These are phyloP conservation scores for Delphinella strobiligena DNA, from an alignment of 2,329 filamentous ascomycete species.

Conservation along the genomic window DNA sequence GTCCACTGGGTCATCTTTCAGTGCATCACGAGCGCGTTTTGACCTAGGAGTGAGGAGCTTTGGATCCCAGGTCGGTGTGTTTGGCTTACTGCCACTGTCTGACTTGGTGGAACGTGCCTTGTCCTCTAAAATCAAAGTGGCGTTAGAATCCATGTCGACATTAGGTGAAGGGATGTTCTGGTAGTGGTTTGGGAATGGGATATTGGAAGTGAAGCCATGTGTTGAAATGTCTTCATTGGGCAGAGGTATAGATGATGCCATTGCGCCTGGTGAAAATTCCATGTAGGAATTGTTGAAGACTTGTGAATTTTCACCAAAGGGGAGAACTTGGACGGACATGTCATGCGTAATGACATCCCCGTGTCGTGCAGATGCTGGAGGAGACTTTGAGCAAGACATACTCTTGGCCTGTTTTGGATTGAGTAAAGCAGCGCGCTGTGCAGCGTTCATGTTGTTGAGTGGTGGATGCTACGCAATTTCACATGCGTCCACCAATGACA, in stretches of 20 bases:
- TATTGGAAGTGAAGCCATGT: background rate
- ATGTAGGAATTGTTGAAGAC: too few species aligned
- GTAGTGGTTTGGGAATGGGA: background rate
- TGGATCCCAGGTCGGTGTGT: background rate
- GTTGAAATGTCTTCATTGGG: background rate
- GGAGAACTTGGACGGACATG: too few species aligned
- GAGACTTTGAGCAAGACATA: background rate
- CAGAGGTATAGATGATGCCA: too few species aligned
- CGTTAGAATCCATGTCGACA: background rate
- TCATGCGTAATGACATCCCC: too few species aligned
- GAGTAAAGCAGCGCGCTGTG: constrained; percentile 16
- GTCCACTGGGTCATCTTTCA: background rate
- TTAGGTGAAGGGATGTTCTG: background rate
- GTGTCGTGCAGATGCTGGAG: too few species aligned
- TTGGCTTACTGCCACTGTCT: background rate
- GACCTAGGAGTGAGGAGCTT: background rate
- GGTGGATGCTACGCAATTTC: too few species aligned
- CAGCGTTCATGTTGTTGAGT: constrained; percentile 7
- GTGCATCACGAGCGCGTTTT: background rate
- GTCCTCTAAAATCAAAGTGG: background rate
- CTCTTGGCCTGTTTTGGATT: constrained; percentile 17
- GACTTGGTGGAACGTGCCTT: background rate
- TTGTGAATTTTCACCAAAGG: too few species aligned
- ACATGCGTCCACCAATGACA: too few species aligned
- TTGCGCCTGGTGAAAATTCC: too few species aligned